These are phyloP conservation scores for Neurospora sp. DNA, from an alignment of 2,329 filamentous ascomycete species.

Conservation along the genomic window DNA sequence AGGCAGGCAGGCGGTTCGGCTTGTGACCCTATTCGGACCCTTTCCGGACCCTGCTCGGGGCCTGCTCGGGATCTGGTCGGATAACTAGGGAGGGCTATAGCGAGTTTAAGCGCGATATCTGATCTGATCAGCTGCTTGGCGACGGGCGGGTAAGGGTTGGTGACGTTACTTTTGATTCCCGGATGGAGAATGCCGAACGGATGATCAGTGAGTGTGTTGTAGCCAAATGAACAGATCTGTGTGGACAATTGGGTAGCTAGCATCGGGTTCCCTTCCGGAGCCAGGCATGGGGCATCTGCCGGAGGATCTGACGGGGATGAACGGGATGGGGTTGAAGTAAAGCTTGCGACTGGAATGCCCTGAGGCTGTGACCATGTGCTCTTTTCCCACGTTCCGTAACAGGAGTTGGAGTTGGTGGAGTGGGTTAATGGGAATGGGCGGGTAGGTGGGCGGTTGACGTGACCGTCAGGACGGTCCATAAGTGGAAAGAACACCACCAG, in stretches of 20 bases:
- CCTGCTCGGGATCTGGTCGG: neutral
- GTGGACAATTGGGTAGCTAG: neutral
- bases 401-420: neutral
- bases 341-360: neutral
- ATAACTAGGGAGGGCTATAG: neutral
- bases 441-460: neutral
- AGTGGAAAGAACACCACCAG: neutral
- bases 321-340: neutral
- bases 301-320: neutral
- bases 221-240: neutral
- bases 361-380: neutral
- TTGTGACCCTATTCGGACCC: neutral
- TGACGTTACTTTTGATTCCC: neutral
- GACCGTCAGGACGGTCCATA: neutral
- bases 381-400: neutral
- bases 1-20: neutral
- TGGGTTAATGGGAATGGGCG: neutral
- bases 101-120: neutral
- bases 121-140: neutral
- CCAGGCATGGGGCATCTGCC: neutral
- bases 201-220: neutral
- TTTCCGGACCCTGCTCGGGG: neutral
- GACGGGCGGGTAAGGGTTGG: neutral
- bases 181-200: neutral
- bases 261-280: neutral